These are phyloP conservation scores for Ceratocystiopsis brevicomis DNA, from an alignment of 2,329 filamentous ascomycete species.

Conservation along the genomic window DNA sequence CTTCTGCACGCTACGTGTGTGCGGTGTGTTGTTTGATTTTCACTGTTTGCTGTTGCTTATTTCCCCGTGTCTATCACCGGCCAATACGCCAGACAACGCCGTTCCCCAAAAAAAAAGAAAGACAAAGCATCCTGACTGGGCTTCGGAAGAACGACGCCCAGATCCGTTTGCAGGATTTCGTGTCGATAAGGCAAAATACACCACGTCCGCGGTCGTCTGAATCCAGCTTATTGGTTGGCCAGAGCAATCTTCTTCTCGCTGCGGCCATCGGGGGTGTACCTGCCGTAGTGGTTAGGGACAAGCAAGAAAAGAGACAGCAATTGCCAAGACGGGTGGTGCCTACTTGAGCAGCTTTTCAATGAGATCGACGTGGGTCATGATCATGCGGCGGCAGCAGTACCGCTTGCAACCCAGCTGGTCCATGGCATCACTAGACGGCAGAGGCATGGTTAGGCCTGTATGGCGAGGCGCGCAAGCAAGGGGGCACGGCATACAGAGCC, in stretches of 20 bases:
- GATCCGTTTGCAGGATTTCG: too few species aligned
- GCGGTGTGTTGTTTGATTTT: too few species aligned
- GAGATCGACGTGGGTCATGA: conserved; percentile 97
- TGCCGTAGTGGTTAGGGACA: conserved; percentile 11
- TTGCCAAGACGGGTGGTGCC: conserved; percentile 11
- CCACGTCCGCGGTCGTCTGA: too few species aligned
- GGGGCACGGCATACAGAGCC: neutral
- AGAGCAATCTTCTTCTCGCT: conserved; percentile 38
- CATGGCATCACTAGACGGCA: conserved; percentile 62
- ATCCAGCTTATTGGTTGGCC: conserved; percentile 6
- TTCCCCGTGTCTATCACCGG: too few species aligned
- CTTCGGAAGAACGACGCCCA: too few species aligned
- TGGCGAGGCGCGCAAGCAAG: neutral
- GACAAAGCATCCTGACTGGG: too few species aligned
- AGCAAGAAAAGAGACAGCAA: neutral
- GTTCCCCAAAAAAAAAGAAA: too few species aligned
- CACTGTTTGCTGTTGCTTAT: too few species aligned
- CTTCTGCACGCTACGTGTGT: too few species aligned
- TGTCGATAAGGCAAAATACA: too few species aligned
- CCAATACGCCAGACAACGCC: too few species aligned
- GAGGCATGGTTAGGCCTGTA: neutral
- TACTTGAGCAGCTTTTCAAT: conserved; percentile 97
- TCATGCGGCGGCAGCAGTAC: conserved; percentile 97
- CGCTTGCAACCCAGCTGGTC: conserved; percentile 82
- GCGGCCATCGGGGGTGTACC: conserved; percentile 43